Evolutionary conservation across 1,139 yeast species (phyloP).

Genomic region (Taphrina pruni): DNA sequence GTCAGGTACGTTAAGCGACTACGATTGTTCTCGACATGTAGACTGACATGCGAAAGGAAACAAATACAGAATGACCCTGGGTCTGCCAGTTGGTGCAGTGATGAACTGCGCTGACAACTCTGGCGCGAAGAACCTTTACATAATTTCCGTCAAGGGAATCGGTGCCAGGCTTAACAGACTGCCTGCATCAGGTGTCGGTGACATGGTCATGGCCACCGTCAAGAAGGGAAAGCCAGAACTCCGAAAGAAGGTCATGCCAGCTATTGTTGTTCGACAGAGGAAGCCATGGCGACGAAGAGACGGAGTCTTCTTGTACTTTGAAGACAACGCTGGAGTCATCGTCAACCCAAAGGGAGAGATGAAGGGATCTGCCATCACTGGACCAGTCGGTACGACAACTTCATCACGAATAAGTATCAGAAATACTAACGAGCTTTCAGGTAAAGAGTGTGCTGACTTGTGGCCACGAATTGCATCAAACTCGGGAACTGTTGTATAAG

Average conservation of each 20-base stretch:
- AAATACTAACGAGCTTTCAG: not conserved
- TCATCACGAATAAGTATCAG: not conserved
- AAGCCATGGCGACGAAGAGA: conserved; percentile 99
- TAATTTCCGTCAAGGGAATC: conserved; percentile 97
- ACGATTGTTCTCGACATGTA: not conserved
- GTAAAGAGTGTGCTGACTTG: conserved; percentile 94
- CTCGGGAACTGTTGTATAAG: conserved; percentile 99
- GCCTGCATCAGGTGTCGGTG: conserved; percentile 99
- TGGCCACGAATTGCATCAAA: conserved; percentile 99
- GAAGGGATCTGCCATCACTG: conserved; percentile 99
- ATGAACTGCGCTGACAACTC: conserved; percentile 99
- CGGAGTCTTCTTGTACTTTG: conserved; percentile 99
- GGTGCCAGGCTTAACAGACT: conserved; percentile 99
- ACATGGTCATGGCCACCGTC: conserved; percentile 73
- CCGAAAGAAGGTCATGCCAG: conserved; percentile 99
- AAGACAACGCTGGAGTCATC: conserved; percentile 99
- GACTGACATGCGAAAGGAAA: conserved; percentile 62
- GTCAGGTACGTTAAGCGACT: conserved; percentile 20
- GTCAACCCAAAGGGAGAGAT: conserved; percentile 99
- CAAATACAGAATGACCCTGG: conserved; percentile 99
- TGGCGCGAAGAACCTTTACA: conserved; percentile 97
- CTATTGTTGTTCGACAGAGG: conserved; percentile 98
- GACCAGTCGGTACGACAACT: conserved; percentile 91
- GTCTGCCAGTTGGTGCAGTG: conserved; percentile 99
- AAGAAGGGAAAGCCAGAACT: conserved; percentile 99